These are phyloP conservation scores for Spergularia azorica DNA, from an alignment of 179 eudicot genomes.

Conservation along the genomic window DNA sequence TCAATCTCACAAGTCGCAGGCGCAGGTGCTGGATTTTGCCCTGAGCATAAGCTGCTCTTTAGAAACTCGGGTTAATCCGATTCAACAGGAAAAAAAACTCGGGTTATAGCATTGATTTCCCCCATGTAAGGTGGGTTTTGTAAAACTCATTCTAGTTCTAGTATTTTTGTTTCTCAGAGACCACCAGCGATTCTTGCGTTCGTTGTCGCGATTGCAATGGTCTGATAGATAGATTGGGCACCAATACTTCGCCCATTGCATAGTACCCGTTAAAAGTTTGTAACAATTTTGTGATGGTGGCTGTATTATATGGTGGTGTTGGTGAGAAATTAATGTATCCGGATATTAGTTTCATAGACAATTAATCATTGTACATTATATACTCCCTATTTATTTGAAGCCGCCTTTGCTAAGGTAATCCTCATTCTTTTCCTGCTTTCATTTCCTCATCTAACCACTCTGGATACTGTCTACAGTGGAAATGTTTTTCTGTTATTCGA, in stretches of 20 bases:
- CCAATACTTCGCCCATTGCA: slow-evolving; percentile 26
- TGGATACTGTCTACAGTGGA: too few species aligned
- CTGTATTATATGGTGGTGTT: slow-evolving; percentile 32
- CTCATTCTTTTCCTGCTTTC: background rate
- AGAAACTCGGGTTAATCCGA: slow-evolving; percentile 24
- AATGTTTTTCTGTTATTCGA: too few species aligned
- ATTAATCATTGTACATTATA: slow-evolving; percentile 23
- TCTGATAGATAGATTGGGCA: slow-evolving; percentile 23
- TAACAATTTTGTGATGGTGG: slow-evolving; percentile 26
- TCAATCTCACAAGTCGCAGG: slow-evolving; percentile 15
- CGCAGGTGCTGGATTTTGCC: slow-evolving; percentile 2
- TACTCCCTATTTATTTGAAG: background rate
- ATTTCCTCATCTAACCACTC: background rate
- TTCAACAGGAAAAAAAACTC: background rate
- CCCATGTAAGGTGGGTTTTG: slow-evolving; percentile 19
- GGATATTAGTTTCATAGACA: slow-evolving; percentile 11
- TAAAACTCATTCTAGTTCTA: slow-evolving; percentile 25
- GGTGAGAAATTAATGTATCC: background rate
- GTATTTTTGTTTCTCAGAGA: slow-evolving; percentile 12
- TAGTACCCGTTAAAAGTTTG: slow-evolving; percentile 14
- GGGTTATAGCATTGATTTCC: slow-evolving; percentile 29
- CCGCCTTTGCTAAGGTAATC: background rate
- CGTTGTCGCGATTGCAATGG: slow-evolving; percentile 9
- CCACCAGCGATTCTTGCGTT: background rate
- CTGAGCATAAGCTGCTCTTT: slow-evolving; percentile 23